Evolutionary conservation across 768 basidiomycete genomes (phyloP), one percentile per base, ranked within the genome.

Genomic region (Suillus tomentosus): DNA sequence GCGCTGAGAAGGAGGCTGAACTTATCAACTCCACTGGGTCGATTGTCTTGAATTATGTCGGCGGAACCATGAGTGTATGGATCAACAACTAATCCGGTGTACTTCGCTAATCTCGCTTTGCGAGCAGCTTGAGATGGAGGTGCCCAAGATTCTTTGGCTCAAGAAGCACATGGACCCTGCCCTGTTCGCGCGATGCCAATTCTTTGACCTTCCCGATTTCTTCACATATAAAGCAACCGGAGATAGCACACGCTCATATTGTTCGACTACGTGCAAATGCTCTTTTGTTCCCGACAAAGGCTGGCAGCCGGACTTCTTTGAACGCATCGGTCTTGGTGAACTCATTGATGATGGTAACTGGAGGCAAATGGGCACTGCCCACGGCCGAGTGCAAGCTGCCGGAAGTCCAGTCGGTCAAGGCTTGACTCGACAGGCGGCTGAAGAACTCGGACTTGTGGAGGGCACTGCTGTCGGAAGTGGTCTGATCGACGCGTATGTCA

Each of bases 81-180:
- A 63, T n/a, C 61, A 14, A 60, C 39, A 37, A 19, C 40, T 5
- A 58, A 56, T 24, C 55, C 40, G 19, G 47, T 53, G 14, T 47
- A 60, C 59, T 56, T 24, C 62, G 19, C 60, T 66, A 54, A 70
- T 62, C 19, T 34, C 64, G 56, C 51, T 17, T 39, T 53, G 50
- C 47, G 55, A 47, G 36, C 66, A 97, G 93, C 84, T 99, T 51
- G 96, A 99, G 77, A 99, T 99, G 97, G 96, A 98, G 77, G 87
- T 98, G 50, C 96, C 96, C 0, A 99, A 99, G 76, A 91, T 96
- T 36, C 87, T 99, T 37, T 99, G 97, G 97, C 84, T 99, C 45
- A 98, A 96, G 76, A 89, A 87, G 64, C 82, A 92, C 78, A 96
- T 99, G 95, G 72, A 83, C 2, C 73, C 85, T 0, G 78, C 83